Evolutionary conservation across 768 basidiomycete genomes (phyloP), one percentile per base, ranked within the genome.

Genomic region (Rhodosporidiobolus odoratus): DNA sequence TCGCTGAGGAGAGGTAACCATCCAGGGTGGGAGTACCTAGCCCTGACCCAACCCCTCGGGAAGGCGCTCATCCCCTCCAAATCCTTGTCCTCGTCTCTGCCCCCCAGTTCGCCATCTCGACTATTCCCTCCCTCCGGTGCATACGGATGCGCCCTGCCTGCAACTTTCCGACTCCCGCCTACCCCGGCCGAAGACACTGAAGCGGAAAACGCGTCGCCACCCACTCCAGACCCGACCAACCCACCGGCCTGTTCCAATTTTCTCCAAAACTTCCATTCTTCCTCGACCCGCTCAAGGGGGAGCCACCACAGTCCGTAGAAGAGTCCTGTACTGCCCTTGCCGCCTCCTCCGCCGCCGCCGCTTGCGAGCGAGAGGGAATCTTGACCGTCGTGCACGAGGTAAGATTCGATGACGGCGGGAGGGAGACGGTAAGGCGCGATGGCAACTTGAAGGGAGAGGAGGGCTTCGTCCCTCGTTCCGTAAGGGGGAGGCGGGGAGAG

Each of bases 251-350:
- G 84, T 77, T 97, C 94, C 43, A 97, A 91, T 76, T 90, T 88
- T 71, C 95, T 83, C 95, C 96, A 98, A 78, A 96, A 97, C 43
- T 85, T 83, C 93, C 95, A 99, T 80, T 99, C 96, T 66, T 92
- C 88, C 53, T 93, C 82, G 35, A 96, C 92, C 75, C 92, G 89
- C 77, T 99, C 96, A 54, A 98, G 83, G 19, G 92, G 91, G 27
- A 99, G 82, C 45, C 96, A 84, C n/a, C 88, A 89, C 27, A 99
- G 81, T n/a, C 96, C 96, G 77, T 92, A 97, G 80, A 99, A 92
- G 38, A 99, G 83, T 41, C 96, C 96, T 67, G 91, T 89, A 15
- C 90, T 85, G 76, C 90, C 92, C 8, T 75, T 68, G 37, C 76
- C 75, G 34, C 75, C 75, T 4, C 72, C 71, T 21, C 66, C 71